phyloP scores from a whole-genome alignment of 2,329 filamentous ascomycete genomes.

The Arachnomyces sp. region DNA sequence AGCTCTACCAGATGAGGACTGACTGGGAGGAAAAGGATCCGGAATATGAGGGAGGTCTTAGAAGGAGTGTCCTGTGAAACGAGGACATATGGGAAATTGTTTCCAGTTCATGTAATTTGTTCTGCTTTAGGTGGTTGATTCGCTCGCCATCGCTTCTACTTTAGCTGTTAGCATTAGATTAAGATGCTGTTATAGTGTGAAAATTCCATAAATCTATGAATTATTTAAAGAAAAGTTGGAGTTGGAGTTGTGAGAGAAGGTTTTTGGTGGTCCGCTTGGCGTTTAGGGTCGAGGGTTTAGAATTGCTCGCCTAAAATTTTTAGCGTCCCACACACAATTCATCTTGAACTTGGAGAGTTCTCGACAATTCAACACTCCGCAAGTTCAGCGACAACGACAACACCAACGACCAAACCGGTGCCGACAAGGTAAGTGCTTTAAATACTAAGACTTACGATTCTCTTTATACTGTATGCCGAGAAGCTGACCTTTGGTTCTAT shows the following conservation, averaged over 20 bases:
- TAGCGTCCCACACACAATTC: constrained; percentile 38
- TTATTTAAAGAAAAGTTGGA: too few species aligned
- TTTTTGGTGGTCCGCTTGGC: too few species aligned
- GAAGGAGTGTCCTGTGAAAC: background rate
- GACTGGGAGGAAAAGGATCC: background rate
- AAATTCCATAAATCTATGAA: too few species aligned
- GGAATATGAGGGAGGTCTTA: background rate
- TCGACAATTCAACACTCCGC: constrained; percentile 27
- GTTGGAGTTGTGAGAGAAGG: too few species aligned
- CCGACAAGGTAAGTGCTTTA: constrained; percentile 36
- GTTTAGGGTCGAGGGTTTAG: too few species aligned
- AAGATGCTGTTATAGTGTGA: too few species aligned
- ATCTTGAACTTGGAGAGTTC: constrained; percentile 19
- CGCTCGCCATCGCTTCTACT: too few species aligned
- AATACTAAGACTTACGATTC: background rate
- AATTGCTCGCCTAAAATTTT: constrained; percentile 30
- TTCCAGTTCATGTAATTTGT: background rate
- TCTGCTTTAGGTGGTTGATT: too few species aligned
- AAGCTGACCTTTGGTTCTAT: constrained; percentile 1
- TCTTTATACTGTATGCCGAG: background rate
- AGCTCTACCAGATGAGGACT: constrained; percentile 5
- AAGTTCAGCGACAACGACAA: constrained; percentile 32
- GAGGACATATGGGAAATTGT: background rate
- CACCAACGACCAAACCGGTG: constrained; percentile 35
- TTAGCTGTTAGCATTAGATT: too few species aligned